phyloP scores from a whole-genome alignment of 257 asterid species.

The Petunia axillaris region DNA sequence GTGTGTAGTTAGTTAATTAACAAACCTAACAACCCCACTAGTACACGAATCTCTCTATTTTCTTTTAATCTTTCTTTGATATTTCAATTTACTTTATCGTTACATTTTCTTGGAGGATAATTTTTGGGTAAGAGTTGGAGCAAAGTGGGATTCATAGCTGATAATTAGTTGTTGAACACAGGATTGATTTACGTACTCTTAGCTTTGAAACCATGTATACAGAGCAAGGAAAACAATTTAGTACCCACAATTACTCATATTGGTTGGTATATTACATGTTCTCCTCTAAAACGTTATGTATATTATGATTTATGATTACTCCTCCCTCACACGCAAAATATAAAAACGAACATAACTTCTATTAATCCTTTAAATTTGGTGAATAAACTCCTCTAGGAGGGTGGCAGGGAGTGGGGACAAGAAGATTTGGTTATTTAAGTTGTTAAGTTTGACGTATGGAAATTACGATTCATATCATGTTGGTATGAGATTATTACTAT shows the following conservation, averaged over 20 bases:
- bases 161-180: too few species aligned
- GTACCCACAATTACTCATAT: constrained; percentile 39
- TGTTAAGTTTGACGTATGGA: neutral
- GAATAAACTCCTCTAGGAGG: neutral
- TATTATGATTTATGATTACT: constrained; percentile 23
- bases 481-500: too few species aligned
- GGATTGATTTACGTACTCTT: constrained; percentile 31
- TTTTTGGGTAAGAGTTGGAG: too few species aligned
- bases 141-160: too few species aligned
- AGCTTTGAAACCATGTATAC: constrained; percentile 46
- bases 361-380: neutral
- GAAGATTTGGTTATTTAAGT: neutral
- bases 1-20: neutral
- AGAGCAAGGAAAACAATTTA: constrained; percentile 32
- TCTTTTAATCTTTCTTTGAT: neutral
- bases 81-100: neutral
- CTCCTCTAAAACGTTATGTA: neutral
- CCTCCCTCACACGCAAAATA: neutral
- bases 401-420: neutral
- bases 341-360: neutral
- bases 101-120: neutral
- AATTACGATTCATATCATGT: too few species aligned
- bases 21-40: neutral
- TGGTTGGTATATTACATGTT: constrained; percentile 26
- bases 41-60: neutral